Evolutionary conservation across 257 asterid species (phyloP), one percentile per base, ranked within the genome.

Genomic region (Rehmannia glutinosa): DNA sequence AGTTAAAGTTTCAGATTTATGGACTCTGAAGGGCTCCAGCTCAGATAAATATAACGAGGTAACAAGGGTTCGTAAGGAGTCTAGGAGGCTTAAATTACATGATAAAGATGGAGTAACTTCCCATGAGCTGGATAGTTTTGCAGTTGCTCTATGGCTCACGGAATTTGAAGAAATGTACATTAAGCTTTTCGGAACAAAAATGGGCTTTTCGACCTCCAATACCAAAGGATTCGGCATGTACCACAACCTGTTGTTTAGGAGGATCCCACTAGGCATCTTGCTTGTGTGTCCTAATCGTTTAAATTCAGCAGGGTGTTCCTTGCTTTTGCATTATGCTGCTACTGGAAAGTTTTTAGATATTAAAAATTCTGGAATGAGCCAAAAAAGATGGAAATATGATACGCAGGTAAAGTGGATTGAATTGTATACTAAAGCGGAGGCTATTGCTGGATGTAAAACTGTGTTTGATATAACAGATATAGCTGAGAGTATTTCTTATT

Each of bases 321-420:
- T 82, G 77, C 79, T 87, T 73, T 76, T 90, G 82, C 95, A 87
- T 54, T 87, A 79, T 68, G 87, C 92, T 76, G 86, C 89, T 41
- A 82, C 78, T 41, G 97, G 95, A 46, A 78, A 70, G 54, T 52
- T 71, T 63, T 23, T 70, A 16, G 80, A 71, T 68, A 52, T 42
- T 63, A 77, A 73, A 73, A 41, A 55, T 66, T 65, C 69, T 55
- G 77, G 71, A 56, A 71, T 20, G 68, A 72, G 76, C 71, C 78
- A 60, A 42, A 75, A 68, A 66, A 60, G 85, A 64, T 45, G 53
- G 73, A 85, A 70, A 55, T 21, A 55, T 15, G 77, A 65, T 39
- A 33, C 20, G 64, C 73, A 9, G n/a, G 12, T 73, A 36, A 52
- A 41, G 19, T 73, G 81, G 85, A 62, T 70, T 42, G 78, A 77